Evolutionary conservation across 495 filamentous ascomycete genomes (phyloP), one percentile per base, ranked within the genome.

Genomic region (Aspergillus coremiiformis): DNA sequence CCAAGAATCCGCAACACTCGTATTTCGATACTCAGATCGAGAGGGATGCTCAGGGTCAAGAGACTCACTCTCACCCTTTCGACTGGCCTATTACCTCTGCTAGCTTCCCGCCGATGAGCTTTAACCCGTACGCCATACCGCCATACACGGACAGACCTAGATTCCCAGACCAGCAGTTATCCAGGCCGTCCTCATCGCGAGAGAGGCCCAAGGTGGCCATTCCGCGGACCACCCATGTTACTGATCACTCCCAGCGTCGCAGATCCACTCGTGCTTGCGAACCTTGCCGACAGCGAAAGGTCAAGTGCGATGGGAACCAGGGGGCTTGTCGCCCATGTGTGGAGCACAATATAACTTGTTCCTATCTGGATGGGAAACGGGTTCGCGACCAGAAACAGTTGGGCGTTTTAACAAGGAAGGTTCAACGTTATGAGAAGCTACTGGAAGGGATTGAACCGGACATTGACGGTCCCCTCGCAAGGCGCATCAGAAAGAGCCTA

Each of bases 261-360:
- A 70, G 76, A n/a, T 71, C 75, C 6, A 63, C 66, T 0, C 70
- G 74, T 26, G 85, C 85, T 15, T 89, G 85, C 59, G 86, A 86
- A 75, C 79, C 84, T 20, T 89, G 85, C 67, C 72, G 85, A 26
- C 79, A 83, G 56, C 75, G 85, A 37, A 84, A 84, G 57, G 76
- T 78, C 51, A 84, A 83, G 60, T 83, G 80, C 54, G 78, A 76
- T 48, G 80, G 78, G 21, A 68, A 58, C n/a, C 63, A 67, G 54
- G 82, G 82, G 3, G 45, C 37, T 2, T 85, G 82, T 64, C 65
- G 67, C 15, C 76, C 80, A 51, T 85, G 82, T 52, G 49, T 62
- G 39, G 73, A 78, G 39, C 69, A 75, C 44, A 63, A 65, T n/a
- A 59, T 73, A n/a, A 19, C 7, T 12, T 84, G 81, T 51, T 24